Conservation (phyloP, 192 early-diverging fungal genomes). For the Coemansia sp. region DNA sequence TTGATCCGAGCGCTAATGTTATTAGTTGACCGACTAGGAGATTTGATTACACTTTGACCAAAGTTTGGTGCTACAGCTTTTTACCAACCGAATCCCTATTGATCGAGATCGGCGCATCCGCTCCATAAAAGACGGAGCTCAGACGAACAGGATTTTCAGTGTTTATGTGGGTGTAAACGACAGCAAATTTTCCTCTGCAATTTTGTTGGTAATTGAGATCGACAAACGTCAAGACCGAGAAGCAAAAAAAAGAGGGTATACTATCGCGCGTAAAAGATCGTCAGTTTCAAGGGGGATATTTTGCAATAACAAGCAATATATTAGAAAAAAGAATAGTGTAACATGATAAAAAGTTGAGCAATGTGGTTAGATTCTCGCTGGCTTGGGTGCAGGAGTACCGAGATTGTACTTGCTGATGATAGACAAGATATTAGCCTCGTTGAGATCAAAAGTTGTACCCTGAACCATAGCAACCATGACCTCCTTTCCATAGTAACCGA, state of each 20-base stretch:
- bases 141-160: not conserved
- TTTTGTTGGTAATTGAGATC: not conserved
- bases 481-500: conserved; percentile 42
- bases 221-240: not conserved
- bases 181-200: not conserved
- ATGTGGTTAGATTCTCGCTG: conserved; percentile 1
- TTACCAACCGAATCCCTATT: too few relatives aligned
- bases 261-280: not conserved
- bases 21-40: too few relatives aligned
- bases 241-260: not conserved
- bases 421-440: conserved; percentile 23
- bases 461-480: conserved; percentile 13
- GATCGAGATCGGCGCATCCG: not conserved
- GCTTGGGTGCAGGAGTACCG: conserved; percentile 34
- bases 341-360: not conserved
- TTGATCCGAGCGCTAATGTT: too few relatives aligned
- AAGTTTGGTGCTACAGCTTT: too few relatives aligned
- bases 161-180: not conserved
- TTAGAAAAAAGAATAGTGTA: not conserved
- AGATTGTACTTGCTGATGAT: conserved; percentile 37
- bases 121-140: not conserved
- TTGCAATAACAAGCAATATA: not conserved
- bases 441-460: conserved; percentile 20
- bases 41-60: not conserved
- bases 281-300: not conserved